phyloP scores from a whole-genome alignment of 352 stramenopile species.

The Plasmopara muralis region DNA sequence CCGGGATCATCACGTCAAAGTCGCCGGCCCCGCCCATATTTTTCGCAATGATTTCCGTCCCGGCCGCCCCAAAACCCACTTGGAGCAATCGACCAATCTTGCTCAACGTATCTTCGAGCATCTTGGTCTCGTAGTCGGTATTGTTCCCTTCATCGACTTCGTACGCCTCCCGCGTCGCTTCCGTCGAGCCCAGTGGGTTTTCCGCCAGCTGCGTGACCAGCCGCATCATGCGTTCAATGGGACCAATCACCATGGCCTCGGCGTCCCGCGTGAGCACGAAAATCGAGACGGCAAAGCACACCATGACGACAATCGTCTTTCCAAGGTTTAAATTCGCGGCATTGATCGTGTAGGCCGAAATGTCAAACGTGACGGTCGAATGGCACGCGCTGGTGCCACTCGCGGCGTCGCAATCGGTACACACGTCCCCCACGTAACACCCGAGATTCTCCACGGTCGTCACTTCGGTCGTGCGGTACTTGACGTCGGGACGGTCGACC shows the following conservation, averaged over 20 bases:
- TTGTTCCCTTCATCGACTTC: slow-evolving; percentile 40
- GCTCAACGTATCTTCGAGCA: slow-evolving; percentile 93
- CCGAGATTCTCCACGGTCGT: slow-evolving; percentile 55
- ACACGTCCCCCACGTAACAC: slow-evolving; percentile 61
- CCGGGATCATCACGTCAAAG: slow-evolving; percentile 95
- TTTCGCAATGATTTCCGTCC: slow-evolving; percentile 96
- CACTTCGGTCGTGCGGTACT: slow-evolving; percentile 56
- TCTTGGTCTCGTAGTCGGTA: slow-evolving; percentile 92
- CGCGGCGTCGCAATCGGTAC: slow-evolving; percentile 37
- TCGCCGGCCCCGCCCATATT: slow-evolving; percentile 92
- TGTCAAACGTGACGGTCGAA: slow-evolving; percentile 73
- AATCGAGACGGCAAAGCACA: slow-evolving; percentile 87
- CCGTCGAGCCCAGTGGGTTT: slow-evolving; percentile 60
- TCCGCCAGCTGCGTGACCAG: slow-evolving; percentile 63
- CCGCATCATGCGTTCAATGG: slow-evolving; percentile 95
- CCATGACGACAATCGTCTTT: slow-evolving; percentile 87
- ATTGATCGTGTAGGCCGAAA: slow-evolving; percentile 33
- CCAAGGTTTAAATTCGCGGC: slow-evolving; percentile 63
- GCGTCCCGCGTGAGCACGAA: slow-evolving; percentile 92
- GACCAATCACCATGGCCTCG: slow-evolving; percentile 92
- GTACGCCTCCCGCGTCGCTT: slow-evolving; percentile 68
- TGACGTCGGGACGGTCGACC: slow-evolving; percentile 20
- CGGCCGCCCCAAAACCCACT: slow-evolving; percentile 96
- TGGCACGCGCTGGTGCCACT: slow-evolving; percentile 45
- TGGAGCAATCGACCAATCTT: slow-evolving; percentile 93